Evolutionary conservation across 768 basidiomycete species (phyloP), one percentile per base, ranked within the genome.

Genomic region (Tulasnella sp.): DNA sequence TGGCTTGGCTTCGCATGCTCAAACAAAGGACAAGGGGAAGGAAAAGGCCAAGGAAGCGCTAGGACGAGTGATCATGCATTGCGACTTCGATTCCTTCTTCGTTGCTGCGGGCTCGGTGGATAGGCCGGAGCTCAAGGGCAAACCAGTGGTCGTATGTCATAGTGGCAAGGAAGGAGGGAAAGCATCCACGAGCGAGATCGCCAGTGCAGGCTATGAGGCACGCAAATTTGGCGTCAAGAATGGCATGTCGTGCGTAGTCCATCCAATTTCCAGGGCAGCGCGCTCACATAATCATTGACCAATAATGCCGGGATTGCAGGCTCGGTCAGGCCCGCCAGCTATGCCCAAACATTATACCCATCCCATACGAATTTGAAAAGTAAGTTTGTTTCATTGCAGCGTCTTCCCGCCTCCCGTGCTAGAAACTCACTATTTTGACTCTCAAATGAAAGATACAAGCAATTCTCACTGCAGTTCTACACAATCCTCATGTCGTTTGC

Each of bases 31-130:
- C 66, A 83, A 84, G 64, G 78, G 75, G 45, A 84, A 82, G 77
- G 65, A 75, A 15, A 72, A 70, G 49, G 77, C 76, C 61, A 15
- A 38, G 34, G 34, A 38, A 26, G 73, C 75, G 19, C 64, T 76
- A 32, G 78, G 82, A 44, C 77, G 78, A 15, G 80, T 88, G 9
- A 86, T 91, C 66, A 88, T 93, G 87, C 90, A 93, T 66, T 89
- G 87, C 65, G 90, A 93, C 70, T 97, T 98, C 64, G 96, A 99
- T 67, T 91, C 85, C 64, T 98, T 97, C 76, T 99, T 99, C 68
- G 94, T 97, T 10, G 84, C 88, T 1, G 95, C 85, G n/a, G 90
- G 92, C 0, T 72, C 94, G 52, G 76, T 88, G 1, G 81, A 77
- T 60, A 76, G 92, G 1, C 89, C 91, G 0, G 80, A 95, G 61